Evolutionary conservation across 345 rosid genomes (phyloP), one percentile per base, ranked within the genome.

Genomic region (Brassica carinata): DNA sequence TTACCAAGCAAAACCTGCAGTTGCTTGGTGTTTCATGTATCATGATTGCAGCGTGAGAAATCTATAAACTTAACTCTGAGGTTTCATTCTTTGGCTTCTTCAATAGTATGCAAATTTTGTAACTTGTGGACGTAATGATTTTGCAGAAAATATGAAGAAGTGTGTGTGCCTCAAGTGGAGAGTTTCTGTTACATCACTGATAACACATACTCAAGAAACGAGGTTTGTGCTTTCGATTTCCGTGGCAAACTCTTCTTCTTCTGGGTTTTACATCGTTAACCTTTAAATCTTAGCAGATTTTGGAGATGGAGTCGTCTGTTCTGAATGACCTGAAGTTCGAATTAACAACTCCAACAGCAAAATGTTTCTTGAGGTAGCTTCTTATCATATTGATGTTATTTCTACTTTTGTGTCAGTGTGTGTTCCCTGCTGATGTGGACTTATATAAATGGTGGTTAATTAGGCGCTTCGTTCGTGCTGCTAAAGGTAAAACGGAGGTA

Each of bases 111-210:
- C 19, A 51, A 36, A 27, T 73, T 7, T 14, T 18, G 8, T 29
- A 78, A 77, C 31, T 75, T 36, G 66, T 53, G 2, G 68, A 75
- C 64, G 73, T 18, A 14, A 43, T 38, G 26, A 13, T 48, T 51
- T 83, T 58, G 1, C 92, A 93, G 98, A 63, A 95, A 95, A 83
- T 95, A 95, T 30, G 99, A 95, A 75, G 98, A 95, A 83, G 89
- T 93, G 55, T 90, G 94, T 73, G 96, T 94, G 5, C 97, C 99
- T 2, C 98, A 88, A 77, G 99, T 90, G 75, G 97, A 93, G 72
- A 96, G 90, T 79, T 95, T 95, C 76, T 93, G 98, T 77, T 95
- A 89, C 87, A 93, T 93, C 36, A 95, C 99, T 17, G 99, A 95
- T 67, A 93, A 95, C 82, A 95, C 98, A 1, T 93, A 93, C 85